Percentiles rank a stretch among this genome's conserved stretches.
phyloP scores from a whole-genome alignment of 2,329 filamentous ascomycete genomes.

The Periconia macrospinosa region DNA sequence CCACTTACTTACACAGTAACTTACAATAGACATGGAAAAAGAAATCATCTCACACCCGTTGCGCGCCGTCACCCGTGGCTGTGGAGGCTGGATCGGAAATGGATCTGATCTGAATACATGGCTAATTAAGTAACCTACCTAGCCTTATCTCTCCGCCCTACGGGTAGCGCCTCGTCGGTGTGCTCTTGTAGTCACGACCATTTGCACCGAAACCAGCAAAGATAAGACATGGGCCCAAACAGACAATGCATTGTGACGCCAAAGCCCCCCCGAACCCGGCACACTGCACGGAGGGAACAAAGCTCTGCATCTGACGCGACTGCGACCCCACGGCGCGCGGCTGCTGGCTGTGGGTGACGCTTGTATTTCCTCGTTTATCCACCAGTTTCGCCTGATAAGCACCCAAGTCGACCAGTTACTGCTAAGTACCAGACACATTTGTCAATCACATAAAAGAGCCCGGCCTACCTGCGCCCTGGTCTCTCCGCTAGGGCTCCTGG shows the following conservation, averaged over 20 bases:
- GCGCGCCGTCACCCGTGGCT: no score
- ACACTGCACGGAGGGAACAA: conserved; percentile 31
- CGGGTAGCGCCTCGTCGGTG: not conserved
- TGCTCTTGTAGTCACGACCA: not conserved
- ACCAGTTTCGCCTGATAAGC: no score
- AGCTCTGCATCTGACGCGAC: conserved; percentile 36
- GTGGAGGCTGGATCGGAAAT: not conserved
- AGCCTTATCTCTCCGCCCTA: conserved; percentile 2
- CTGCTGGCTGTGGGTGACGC: conserved; percentile 33
- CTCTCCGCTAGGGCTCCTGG: conserved; percentile 32
- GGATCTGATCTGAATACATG: no score
- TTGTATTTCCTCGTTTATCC: conserved; percentile 36
- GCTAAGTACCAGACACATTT: conserved; percentile 27
- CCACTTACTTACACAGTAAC: no score
- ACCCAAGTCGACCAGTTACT: conserved; percentile 17
- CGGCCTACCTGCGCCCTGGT: conserved; percentile 29
- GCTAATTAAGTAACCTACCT: no score
- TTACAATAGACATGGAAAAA: no score
- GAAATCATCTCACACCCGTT: no score
- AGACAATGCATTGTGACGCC: conserved; percentile 31
- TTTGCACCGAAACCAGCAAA: conserved; percentile 4
- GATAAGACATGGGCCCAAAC: conserved; percentile 26
- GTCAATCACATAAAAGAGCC: conserved; percentile 34
- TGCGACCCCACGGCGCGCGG: conserved; percentile 40
- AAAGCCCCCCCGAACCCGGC: conserved; percentile 22